Evolutionary conservation across 306 rosid genomes (phyloP), one percentile per base, ranked within the genome.

Genomic region (Abrus pulchellus): DNA sequence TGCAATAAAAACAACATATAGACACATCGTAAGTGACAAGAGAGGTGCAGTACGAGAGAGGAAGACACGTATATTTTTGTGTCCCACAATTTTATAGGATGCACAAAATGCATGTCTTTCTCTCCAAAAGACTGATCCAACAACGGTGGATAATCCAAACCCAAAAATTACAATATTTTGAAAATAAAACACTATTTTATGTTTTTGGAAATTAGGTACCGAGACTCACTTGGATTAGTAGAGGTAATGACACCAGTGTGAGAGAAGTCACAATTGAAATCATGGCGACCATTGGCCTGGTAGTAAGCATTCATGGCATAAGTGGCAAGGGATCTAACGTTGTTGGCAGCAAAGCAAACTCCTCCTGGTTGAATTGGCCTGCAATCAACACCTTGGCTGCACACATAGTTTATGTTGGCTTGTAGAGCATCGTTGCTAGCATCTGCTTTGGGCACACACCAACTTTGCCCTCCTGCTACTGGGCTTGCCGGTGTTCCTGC

Each of bases 301-400:
- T 83, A 95, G 73, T 65, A 95, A 1, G 97, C 83, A 73, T 93
- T 95, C 98, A 95, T 95, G 50, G 88, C 87, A 67, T 80, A 95
- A 0, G 97, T 80, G 0, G 99, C 96, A 9, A 84, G 88, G 1
- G 90, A 54, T 52, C 63, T 55, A 4, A 91, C 3, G 1, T 88
- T 76, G 71, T 87, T 80, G 8, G 92, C 76, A 3, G 77, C 66
- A 72, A 45, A 91, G 82, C 99, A 94, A 6, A 69, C 49, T 9
- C 98, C 94, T 0, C 98, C 95, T 0, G 90, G 59, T 81, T 88
- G 90, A 32, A 92, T 84, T 65, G 95, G 91, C 59, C 12, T 83
- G 76, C 98, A 92, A 63, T 94, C 92, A 27, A 92, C 27, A 0
- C 86, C 86, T 9, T 72, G 76, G 88, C 95, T 85, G 70, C 98